Evolutionary conservation across 2,329 filamentous ascomycete genomes (phyloP), one percentile per base, ranked within the genome.

Genomic region (Claviceps digitariae): DNA sequence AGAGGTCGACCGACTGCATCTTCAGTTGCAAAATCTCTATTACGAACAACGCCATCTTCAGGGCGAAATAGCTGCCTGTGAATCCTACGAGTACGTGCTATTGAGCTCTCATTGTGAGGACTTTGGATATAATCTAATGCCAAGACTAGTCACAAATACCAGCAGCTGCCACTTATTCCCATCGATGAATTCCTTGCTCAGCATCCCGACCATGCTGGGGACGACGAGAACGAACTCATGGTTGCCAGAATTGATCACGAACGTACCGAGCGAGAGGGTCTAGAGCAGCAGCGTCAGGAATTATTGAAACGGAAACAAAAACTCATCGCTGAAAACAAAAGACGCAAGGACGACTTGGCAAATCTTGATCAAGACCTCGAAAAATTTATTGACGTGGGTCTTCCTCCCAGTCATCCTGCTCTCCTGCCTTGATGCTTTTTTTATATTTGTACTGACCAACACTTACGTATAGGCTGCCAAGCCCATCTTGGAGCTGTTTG

Each of bases 1-100:
- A 62, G 89, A 95, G 69, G 89, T 97, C 58, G 93, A 98, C 66
- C 82, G 84, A 50, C 75, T 98, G 56, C 90, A 97, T 66, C 76
- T 98, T 40, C 87, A 95, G 64, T 76, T 98, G 53, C 91, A 97
- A 69, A 98, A 98, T 64, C 73, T 98, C 8, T 94, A 93, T 67
- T 98, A 98, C 65, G 91, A 98, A 69, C 90, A 97, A 71, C 78
- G 88, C 52, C 90, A 96, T 68, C 73, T 98, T 52, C 82, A 87
- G 58, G 87, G 87, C 49, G 93, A 98, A 70, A 97, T 98, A 56
- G 75, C 81, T 0, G 89, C 87, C 9, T 97, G 93, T 67, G 87
- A 95, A 65, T 86, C 84, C 51, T 96, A 94, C 62, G 87, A 95
- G 89, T 95, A 72, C 57, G 87, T 78, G 3, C 20, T 29, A 13